Evolutionary conservation across 768 basidiomycete genomes (phyloP).

Genomic region (Suillus variegatus): DNA sequence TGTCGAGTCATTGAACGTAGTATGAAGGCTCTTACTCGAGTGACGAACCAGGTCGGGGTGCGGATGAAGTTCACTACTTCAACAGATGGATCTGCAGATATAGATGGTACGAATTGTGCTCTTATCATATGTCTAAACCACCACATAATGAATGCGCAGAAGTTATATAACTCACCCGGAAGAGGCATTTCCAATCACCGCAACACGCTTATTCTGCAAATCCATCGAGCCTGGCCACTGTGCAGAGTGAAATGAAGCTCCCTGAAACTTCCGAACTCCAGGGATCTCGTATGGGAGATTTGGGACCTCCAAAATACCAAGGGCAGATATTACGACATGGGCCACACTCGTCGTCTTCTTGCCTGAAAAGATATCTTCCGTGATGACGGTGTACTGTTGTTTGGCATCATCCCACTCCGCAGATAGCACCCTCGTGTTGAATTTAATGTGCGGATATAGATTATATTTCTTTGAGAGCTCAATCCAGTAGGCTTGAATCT

Average conservation of each 20-base stretch:
- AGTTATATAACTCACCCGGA: neutral
- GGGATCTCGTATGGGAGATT: slow-evolving; percentile 25
- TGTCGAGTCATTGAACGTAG: neutral
- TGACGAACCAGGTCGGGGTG: slow-evolving; percentile 62
- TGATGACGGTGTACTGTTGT: neutral
- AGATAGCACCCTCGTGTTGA: slow-evolving; percentile 44
- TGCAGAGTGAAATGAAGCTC: slow-evolving; percentile 54
- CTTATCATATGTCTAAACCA: neutral
- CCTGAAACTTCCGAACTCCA: slow-evolving; percentile 44
- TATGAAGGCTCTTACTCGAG: slow-evolving; percentile 35
- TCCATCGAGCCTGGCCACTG: slow-evolving; percentile 45
- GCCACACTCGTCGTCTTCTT: neutral
- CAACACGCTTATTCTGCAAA: slow-evolving; percentile 28
- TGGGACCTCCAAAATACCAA: neutral
- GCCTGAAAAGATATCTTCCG: neutral
- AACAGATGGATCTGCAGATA: slow-evolving; percentile 30
- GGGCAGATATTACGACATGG: neutral
- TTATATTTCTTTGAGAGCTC: slow-evolving; percentile 42
- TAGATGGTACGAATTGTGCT: neutral
- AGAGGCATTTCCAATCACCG: neutral
- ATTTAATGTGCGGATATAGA: slow-evolving; percentile 40
- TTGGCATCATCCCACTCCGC: slow-evolving; percentile 42
- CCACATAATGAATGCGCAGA: neutral
- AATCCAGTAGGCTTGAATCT: slow-evolving; percentile 45
- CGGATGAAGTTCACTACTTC: slow-evolving; percentile 58